Percentiles rank a stretch among this genome's conserved stretches.
phyloP scores from a whole-genome alignment of 2,329 filamentous ascomycete genomes.

The Neobulgaria alba region DNA sequence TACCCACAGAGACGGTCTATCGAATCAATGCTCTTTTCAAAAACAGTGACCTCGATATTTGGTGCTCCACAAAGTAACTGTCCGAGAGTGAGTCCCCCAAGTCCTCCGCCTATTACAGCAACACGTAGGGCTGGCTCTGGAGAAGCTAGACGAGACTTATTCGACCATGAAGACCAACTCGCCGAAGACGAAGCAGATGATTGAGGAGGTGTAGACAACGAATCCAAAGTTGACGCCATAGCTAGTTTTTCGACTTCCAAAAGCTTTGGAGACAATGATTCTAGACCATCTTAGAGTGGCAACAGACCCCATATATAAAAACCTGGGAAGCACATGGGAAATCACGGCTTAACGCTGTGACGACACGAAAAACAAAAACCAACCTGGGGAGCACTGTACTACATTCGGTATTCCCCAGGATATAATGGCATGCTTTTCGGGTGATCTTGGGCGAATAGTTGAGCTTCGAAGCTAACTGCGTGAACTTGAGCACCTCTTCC shows the following conservation, averaged over 20 bases:
- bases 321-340: background rate
- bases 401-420: background rate
- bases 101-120: conserved; percentile 21
- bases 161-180: conserved; percentile 9
- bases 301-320: too few species aligned
- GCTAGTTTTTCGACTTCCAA: too few species aligned
- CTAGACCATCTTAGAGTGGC: too few species aligned
- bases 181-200: conserved; percentile 3
- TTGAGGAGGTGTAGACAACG: background rate
- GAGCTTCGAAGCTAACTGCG: too few species aligned
- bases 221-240: background rate
- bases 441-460: background rate
- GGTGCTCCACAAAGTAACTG: conserved; percentile 18
- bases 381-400: background rate
- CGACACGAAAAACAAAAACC: background rate
- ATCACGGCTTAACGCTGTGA: background rate
- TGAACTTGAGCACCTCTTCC: too few species aligned
- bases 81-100: conserved; percentile 20
- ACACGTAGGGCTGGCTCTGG: conserved; percentile 15
- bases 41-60: conserved; percentile 19
- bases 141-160: background rate
- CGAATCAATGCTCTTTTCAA: conserved; percentile 14
- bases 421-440: background rate
- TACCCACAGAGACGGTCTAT: conserved; percentile 21
- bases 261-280: too few species aligned